Percentiles rank a stretch among this genome's conserved stretches.
phyloP scores from a whole-genome alignment of 1,284 basidiomycete genomes.

The Sanghuangporus weigelae region DNA sequence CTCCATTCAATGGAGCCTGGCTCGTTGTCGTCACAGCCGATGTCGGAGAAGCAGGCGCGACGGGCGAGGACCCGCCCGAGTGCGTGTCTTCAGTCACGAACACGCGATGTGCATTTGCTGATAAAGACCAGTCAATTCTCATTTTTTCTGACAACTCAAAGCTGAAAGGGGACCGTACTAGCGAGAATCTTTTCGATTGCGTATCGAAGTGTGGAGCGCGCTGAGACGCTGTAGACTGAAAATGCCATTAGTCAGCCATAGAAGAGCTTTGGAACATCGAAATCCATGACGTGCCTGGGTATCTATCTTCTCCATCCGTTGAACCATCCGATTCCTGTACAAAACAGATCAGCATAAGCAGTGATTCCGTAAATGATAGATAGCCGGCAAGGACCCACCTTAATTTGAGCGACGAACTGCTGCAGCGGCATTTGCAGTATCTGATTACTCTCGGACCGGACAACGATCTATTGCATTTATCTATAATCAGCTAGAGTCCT shows the following conservation, averaged over 20 bases:
- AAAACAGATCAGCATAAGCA: background rate
- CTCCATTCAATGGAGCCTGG: conserved; percentile 35
- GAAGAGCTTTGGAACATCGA: background rate
- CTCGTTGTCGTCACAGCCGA: conserved; percentile 16
- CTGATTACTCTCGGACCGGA: conserved; percentile 69
- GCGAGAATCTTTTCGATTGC: conserved; percentile 74
- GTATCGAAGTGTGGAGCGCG: conserved; percentile 55
- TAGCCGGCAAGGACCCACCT: conserved; percentile 35
- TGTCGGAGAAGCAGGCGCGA: conserved; percentile 36
- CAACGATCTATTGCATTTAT: conserved; percentile 46
- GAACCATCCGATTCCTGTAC: conserved; percentile 57
- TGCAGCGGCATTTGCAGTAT: conserved; percentile 60
- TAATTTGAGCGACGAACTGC: conserved; percentile 63
- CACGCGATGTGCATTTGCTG: conserved; percentile 72
- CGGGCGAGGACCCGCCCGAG: conserved; percentile 26
- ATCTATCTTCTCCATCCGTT: conserved; percentile 67
- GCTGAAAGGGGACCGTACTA: conserved; percentile 37
- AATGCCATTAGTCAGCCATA: background rate
- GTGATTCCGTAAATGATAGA: background rate
- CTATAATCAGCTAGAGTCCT: background rate
- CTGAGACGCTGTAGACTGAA: conserved; percentile 65
- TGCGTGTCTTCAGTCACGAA: conserved; percentile 58
- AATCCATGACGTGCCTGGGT: conserved; percentile 47
- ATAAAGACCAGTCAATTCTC: background rate
- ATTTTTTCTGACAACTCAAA: background rate